These are phyloP conservation scores for Candida mattraensis DNA, from an alignment of 805 yeast species.

Conservation along the genomic window DNA sequence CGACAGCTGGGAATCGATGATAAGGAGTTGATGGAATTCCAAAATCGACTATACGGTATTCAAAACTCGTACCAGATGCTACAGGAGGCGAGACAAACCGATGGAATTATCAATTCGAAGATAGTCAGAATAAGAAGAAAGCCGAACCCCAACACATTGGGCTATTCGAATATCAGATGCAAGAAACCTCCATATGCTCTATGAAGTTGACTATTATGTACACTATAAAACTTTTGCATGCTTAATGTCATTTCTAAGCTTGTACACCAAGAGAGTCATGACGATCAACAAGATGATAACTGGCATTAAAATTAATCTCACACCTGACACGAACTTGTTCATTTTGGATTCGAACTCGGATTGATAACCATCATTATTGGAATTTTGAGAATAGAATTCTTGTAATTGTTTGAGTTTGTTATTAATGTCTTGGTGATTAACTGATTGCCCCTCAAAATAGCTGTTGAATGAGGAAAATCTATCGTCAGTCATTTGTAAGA, in stretches of 20 bases:
- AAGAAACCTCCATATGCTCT: conserved; percentile 44
- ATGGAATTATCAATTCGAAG: conserved; percentile 36
- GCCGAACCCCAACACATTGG: conserved; percentile 50
- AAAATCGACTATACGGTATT: conserved; percentile 25
- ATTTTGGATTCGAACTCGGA: conserved; percentile 21
- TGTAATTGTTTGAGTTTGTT: conserved; percentile 18
- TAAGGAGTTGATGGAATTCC: conserved; percentile 39
- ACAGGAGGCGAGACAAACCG: conserved; percentile 26
- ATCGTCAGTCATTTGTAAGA: conserved; percentile 16
- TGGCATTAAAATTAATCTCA: conserved; percentile 35
- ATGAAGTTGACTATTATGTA: conserved; percentile 1
- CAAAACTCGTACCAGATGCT: conserved; percentile 27
- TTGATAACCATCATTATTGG: conserved; percentile 8
- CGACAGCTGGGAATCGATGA: conserved; percentile 34
- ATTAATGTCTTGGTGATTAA: conserved; percentile 17
- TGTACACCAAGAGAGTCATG: conserved; percentile 47
- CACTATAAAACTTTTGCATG: conserved; percentile 54
- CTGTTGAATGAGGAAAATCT: conserved; percentile 15
- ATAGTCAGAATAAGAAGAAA: conserved; percentile 42
- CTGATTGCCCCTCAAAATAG: conserved; percentile 22
- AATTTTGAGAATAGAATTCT: conserved; percentile 10
- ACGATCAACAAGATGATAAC: conserved; percentile 39
- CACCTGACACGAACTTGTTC: conserved; percentile 16
- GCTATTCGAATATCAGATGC: conserved; percentile 44
- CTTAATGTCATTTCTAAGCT: conserved; percentile 61